Percentiles rank a stretch among this genome's conserved stretches.
Conservation (phyloP, 768 basidiomycete species). For the Scleroderma citrinum region DNA sequence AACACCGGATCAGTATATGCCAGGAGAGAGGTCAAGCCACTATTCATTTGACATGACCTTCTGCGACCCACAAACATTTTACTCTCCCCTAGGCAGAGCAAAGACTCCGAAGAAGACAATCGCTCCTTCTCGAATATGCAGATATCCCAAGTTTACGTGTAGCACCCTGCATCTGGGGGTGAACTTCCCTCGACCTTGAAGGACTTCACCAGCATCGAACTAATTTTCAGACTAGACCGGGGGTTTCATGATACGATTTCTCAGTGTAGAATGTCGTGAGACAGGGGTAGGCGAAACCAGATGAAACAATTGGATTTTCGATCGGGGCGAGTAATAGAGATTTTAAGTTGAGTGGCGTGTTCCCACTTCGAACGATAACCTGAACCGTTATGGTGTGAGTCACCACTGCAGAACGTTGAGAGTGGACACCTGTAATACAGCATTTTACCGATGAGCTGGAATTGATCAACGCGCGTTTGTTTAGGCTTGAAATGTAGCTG, state of each 20-base stretch:
- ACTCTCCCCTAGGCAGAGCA: too few relatives aligned
- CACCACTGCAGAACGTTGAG: too few relatives aligned
- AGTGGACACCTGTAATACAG: too few relatives aligned
- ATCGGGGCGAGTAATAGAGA: conserved; percentile 69
- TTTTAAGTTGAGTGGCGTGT: conserved; percentile 41
- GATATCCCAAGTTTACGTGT: conserved; percentile 76
- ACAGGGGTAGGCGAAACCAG: conserved; percentile 72
- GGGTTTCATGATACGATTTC: conserved; percentile 62
- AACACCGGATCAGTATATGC: conserved; percentile 58
- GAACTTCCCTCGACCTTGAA: conserved; percentile 70
- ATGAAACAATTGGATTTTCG: conserved; percentile 54
- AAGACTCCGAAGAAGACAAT: too few relatives aligned
- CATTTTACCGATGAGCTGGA: too few relatives aligned
- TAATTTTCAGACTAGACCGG: conserved; percentile 37
- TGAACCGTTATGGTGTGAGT: too few relatives aligned
- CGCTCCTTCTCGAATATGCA: too few relatives aligned
- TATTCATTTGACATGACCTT: not conserved
- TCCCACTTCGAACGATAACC: not conserved
- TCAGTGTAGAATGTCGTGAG: conserved; percentile 69
- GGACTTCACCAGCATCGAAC: conserved; percentile 58
- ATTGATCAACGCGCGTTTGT: too few relatives aligned
- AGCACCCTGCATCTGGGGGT: conserved; percentile 53
- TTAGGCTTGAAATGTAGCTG: too few relatives aligned
- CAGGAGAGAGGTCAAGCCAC: conserved; percentile 60
- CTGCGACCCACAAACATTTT: too few relatives aligned